Evolutionary conservation across 805 yeast species (phyloP), one percentile per base, ranked within the genome.

Genomic region (Sugiyamaella boreocaroliniensis): DNA sequence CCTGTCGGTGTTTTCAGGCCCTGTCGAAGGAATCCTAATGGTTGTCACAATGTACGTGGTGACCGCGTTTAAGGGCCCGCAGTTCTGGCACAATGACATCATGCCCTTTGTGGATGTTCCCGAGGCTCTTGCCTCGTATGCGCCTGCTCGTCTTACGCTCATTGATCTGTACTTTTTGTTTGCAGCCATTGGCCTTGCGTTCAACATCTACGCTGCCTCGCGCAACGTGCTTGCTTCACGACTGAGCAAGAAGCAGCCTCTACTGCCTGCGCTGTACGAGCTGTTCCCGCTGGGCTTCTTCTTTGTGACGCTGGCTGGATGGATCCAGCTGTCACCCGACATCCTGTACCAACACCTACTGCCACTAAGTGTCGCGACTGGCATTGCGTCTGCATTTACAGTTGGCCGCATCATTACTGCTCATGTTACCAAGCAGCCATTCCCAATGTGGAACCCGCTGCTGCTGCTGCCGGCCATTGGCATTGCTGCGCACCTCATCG

Each of bases 331-430:
- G n/a, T 77, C 80, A 62, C 83, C 89, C 2, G 47, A 47, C 8
- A 45, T 40, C 16, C 65, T 78, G 16, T 44, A 51, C 42, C 55
- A 69, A 29, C 63, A 61, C 43, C 58, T 64, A 4, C 66, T 86
- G 40, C 85, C 95, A 15, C 74, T 85, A 58, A 71, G 83, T 19
- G 64, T 85, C 46, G 78, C 88, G 12, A 78, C 86, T 59, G 96
- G 96, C 0, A 74, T 82, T 18, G 76, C 86, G 0, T 70, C 85
- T 59, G 96, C 98, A 0, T 85, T 86, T 63, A 74, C 81, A 2
- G 97, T 92, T n/a, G 97, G 97, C 4, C 80, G 93, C 65, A 88
- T 90, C 57, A 90, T 90, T 62, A 75, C 85, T 52, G 90, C 88
- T 1, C 98, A 90, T 67, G 78, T 92, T 59, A 87, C 97, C 0